Evolutionary conservation across 768 basidiomycete genomes (phyloP), one percentile per base, ranked within the genome.

Genomic region (Amanita polypyramis): DNA sequence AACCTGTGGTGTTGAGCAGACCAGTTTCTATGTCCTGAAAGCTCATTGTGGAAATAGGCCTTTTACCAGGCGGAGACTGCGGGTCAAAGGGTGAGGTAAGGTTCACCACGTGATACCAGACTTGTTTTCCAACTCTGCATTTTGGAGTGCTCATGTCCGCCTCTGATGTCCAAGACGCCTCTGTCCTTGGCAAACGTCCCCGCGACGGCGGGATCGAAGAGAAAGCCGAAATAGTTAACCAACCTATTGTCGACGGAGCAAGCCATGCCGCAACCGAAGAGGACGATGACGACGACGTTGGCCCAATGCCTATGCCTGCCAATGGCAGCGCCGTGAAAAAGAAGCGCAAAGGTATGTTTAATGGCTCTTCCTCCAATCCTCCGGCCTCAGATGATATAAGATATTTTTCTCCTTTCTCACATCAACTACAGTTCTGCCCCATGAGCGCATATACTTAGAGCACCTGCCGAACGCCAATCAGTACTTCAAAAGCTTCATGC

Each of bases 401-500:
- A 58, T 35, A 45, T 51, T 51, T 45, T 47, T 50, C 38, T 46
- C 42, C 45, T 38, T 35, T 40, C 49, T 52, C 51, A 47, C 44
- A 55, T 45, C 50, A n/a, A 40, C 30, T 54, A 10, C 52, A 97
- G 93, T 95, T 36, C 76, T 98, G 5, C 92, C 87, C 0, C 93
- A 97, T 62, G 96, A 98, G 70, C 76, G 80, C 55, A 71, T 97
- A 14, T 98, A 88, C 68, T 74, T 99, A 38, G 90, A 92, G 33
- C 90, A 95, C 66, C 69, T 99, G 15, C 96, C 96, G 1, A 79
- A 79, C 55, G 77, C 91, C 45, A 90, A 97, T 64, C 82, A 96
- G 55, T 99, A 99, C 68, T 85, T 82, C 70, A 93, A 94, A 69
- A 93, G 88, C 51, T 97, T 97, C 67, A 97, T 99, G 96, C 96